Evolutionary conservation across 345 rosid genomes (phyloP).

Genomic region (Salix dunnii): DNA sequence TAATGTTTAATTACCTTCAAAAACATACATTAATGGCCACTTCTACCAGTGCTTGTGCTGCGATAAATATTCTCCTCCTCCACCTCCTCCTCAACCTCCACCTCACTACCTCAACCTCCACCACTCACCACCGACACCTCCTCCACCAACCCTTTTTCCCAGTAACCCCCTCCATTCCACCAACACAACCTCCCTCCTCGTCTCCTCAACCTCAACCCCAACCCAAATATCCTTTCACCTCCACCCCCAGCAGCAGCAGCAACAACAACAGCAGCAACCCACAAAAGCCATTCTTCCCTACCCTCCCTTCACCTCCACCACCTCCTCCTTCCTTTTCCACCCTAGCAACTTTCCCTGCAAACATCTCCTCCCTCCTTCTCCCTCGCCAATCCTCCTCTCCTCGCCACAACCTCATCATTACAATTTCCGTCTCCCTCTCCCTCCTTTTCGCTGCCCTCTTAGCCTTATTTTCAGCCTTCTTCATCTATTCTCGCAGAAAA

Average conservation of each 20-base stretch:
- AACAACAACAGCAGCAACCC: not conserved
- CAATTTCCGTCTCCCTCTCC: slow-evolving; percentile 52
- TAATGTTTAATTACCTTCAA: not conserved
- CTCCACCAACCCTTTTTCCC: slow-evolving; percentile 30
- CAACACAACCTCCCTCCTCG: slow-evolving; percentile 8
- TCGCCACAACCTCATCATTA: slow-evolving; percentile 22
- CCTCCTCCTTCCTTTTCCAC: slow-evolving; percentile 41
- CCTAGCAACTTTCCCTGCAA: slow-evolving; percentile 79
- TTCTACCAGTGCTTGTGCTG: not conserved
- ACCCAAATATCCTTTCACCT: slow-evolving; percentile 23
- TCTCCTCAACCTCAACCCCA: slow-evolving; percentile 15
- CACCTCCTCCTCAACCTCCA: not conserved
- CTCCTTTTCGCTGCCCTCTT: slow-evolving; percentile 51
- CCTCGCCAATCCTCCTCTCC: slow-evolving; percentile 39
- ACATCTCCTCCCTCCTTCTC: slow-evolving; percentile 71
- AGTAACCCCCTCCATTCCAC: slow-evolving; percentile 1
- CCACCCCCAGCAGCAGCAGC: not conserved
- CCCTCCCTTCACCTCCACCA: slow-evolving; percentile 12
- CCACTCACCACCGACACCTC: slow-evolving; percentile 13
- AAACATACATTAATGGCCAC: not conserved
- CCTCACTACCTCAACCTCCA: not conserved
- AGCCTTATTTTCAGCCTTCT: slow-evolving; percentile 35
- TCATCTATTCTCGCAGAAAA: slow-evolving; percentile 40
- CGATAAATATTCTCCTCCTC: not conserved
- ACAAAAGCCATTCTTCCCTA: slow-evolving; percentile 19